Evolutionary conservation across 2,329 filamentous ascomycete genomes (phyloP), one percentile per base, ranked within the genome.

Genomic region (Diplodia corticola): DNA sequence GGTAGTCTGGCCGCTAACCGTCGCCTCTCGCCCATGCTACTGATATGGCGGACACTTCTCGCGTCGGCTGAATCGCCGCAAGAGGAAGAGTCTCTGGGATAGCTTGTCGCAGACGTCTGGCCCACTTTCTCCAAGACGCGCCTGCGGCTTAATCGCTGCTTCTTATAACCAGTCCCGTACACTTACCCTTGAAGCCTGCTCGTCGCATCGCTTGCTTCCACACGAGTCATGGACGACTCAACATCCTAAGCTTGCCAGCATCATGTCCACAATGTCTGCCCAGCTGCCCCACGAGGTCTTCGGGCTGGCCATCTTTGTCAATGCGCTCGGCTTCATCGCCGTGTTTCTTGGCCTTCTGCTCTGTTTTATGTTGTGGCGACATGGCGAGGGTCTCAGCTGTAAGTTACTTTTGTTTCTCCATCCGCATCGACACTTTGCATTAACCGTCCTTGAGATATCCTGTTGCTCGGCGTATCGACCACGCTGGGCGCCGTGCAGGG

Each of bases 371-470:
- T 40, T 64, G 3, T 64, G 63, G 63, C 20, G 63, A 26, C 63
- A 64, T 35, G 51, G 63, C 50, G 51, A 55, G 26, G 48, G 51
- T 1, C 37, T 55, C 37, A 64, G 63, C 40, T 64, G 63, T 64
- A 49, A 48, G 63, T 4, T 33, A 5, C 55, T 13, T 53, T 2
- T 12, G 15, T 13, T 13, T 33, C 22, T 5, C 26, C 13, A 6
- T 20, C 4, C 20, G 5, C 33, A 35, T 12, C 4, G 15, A 49
- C 6, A 20, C 15, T n/a, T 22, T n/a, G 17, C 15, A 40, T 48
- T 63, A 15, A 63, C 33, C 40, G 5, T 33, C 2, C 12, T 13
- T 22, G 5, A 64, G 63, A 64, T 28, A 64, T 64, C 28, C 63
- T 64, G 17, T 22, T 55, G 49, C 63, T 64, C 50, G 55, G 49